Conservation (phyloP, 352 stramenopile species). For the Globisporangium rhizosaccharum region DNA sequence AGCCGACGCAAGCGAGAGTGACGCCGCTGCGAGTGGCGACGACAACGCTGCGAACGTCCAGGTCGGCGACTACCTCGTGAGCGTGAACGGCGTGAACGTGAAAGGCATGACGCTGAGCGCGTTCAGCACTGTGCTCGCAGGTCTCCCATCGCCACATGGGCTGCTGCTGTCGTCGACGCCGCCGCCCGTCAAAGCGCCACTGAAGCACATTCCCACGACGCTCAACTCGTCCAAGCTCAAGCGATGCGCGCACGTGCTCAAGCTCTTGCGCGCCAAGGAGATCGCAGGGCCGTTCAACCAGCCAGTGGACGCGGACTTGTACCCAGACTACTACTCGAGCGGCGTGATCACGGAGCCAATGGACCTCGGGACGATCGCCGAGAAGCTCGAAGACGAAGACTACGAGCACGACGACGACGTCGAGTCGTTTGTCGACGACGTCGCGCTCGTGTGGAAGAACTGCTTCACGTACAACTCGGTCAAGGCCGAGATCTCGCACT, state of each 20-base stretch:
- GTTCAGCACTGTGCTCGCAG: conserved; percentile 25
- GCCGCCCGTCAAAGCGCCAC: conserved; percentile 31
- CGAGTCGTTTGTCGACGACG: conserved; percentile 76
- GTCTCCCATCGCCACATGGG: conserved; percentile 34
- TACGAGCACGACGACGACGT: conserved; percentile 83
- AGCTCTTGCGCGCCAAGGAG: conserved; percentile 75
- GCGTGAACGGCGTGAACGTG: conserved; percentile 46
- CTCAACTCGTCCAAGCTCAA: conserved; percentile 56
- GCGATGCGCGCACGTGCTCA: conserved; percentile 63
- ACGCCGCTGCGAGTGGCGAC: conserved; percentile 3
- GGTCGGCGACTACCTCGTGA: conserved; percentile 43
- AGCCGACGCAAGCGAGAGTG: conserved; percentile 4
- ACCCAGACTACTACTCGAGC: conserved; percentile 76
- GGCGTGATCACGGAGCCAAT: conserved; percentile 72
- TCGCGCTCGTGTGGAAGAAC: conserved; percentile 81
- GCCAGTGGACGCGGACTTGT: conserved; percentile 76
- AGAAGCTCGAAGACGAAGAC: conserved; percentile 83
- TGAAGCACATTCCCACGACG: conserved; percentile 62
- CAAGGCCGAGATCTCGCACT: conserved; percentile 71
- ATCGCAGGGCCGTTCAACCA: conserved; percentile 76
- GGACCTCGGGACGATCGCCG: conserved; percentile 74
- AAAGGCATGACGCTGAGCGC: conserved; percentile 28
- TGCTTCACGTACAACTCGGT: conserved; percentile 83
- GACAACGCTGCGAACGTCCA: conserved; percentile 10
- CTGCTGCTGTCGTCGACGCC: conserved; percentile 46